Base-by-base conservation (phyloP, 768 basidiomycete genomes). In the Filobasidium floriforme region DNA sequence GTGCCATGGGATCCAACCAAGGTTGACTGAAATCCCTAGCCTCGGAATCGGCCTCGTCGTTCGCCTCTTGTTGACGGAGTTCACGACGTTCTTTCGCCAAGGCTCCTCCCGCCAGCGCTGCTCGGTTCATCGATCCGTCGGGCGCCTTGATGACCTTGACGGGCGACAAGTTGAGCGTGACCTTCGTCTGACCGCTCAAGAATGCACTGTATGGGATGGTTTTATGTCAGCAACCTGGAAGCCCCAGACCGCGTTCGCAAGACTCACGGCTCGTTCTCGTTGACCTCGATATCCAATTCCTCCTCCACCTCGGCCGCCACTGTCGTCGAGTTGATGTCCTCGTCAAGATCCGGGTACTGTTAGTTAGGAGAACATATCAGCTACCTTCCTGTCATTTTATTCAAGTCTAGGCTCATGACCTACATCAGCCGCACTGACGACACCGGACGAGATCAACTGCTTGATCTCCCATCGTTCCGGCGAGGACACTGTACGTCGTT, bases 391-490 rank as follows among this genome's bases (percentile, higher is more conserved):
- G 29, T 19, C 22, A 41, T 7, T 18, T 61, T 24, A 86, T 86
- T 73, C 85, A 82, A 1, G 88, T 64, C 72, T 71, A 72, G 94
- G 77, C 18, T 49, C 46, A 12, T 10, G 46, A 49, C 46, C 22
- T 22, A 49, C 46, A 49, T 98, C 96, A 4, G 92, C 88, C 12
- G 93, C 88, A 69, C 87, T 87, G 63, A 97, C 84, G 18, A 87
- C 89, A 51, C 96, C 96, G 37, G 92, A 96, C 0, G 96, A 89
- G 63, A 98, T 96, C 65, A 99, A 85, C 77, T 98, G 96, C 79
- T 98, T 97, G 79, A 99, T 93, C 81, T 99, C 96, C 92, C 96
- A 99, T 32, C 96, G 86, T 79, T 99, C 96, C 1, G 96, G 96
- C 7, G 90, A 92, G 0, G 93, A 93, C 65, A 98, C 81, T 49